These are phyloP conservation scores for Ascoidea rubescens DNA, from an alignment of 805 yeast genomes.

Conservation along the genomic window DNA sequence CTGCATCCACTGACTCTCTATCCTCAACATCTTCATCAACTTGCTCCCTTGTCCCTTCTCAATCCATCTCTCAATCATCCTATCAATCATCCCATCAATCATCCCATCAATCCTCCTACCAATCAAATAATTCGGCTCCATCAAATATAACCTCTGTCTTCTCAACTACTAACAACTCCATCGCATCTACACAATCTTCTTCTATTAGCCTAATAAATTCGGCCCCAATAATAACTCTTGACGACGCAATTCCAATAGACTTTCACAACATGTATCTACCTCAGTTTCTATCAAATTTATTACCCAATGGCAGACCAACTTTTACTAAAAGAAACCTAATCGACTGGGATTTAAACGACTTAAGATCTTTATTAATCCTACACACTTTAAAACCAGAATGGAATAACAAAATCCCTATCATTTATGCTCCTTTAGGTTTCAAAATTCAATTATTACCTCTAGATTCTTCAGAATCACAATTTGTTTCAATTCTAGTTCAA, in stretches of 20 bases:
- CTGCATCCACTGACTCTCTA: no score
- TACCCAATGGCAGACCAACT: slow-evolving; percentile 44
- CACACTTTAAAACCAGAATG: slow-evolving; percentile 38
- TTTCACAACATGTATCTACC: slow-evolving; percentile 45
- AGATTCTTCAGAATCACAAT: slow-evolving; percentile 30
- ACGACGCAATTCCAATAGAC: slow-evolving; percentile 37
- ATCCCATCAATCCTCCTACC: background rate
- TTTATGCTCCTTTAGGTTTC: slow-evolving; percentile 23
- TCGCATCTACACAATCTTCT: background rate
- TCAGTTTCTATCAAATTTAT: slow-evolving; percentile 31
- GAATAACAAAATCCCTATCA: slow-evolving; percentile 35
- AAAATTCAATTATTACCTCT: slow-evolving; percentile 38
- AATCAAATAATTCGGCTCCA: background rate
- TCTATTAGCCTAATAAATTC: background rate
- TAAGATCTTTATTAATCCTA: slow-evolving; percentile 48
- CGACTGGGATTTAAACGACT: slow-evolving; percentile 63
- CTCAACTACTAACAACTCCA: background rate
- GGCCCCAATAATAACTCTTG: slow-evolving; percentile 19
- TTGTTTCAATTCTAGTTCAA: slow-evolving; percentile 33
- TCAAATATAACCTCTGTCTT: background rate
- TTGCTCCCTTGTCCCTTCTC: no score
- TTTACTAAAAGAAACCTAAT: slow-evolving; percentile 49
- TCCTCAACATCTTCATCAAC: no score
- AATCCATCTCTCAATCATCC: no score
- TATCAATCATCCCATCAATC: no score